phyloP scores from a whole-genome alignment of 345 rosid species.

The Triadica sebifera region DNA sequence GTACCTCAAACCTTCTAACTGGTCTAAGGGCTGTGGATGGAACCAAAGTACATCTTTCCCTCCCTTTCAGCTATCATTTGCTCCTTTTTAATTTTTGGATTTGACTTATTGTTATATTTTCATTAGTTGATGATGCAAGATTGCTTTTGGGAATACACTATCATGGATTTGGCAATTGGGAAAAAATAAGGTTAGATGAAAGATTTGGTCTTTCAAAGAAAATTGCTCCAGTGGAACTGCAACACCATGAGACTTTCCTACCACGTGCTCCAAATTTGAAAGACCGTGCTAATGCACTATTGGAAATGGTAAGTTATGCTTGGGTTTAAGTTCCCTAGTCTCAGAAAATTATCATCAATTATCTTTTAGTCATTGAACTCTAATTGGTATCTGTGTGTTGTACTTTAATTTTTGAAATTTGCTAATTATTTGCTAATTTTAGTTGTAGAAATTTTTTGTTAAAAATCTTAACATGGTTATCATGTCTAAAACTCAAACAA shows the following conservation, averaged over 20 bases:
- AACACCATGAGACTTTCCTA: slow-evolving; percentile 97
- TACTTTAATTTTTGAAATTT: neutral
- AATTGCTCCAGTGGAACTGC: slow-evolving; percentile 98
- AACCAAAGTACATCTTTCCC: slow-evolving; percentile 63
- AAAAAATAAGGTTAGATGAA: slow-evolving; percentile 89
- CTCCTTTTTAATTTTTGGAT: neutral
- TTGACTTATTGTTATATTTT: slow-evolving; percentile 15
- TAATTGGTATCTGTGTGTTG: too few relatives aligned
- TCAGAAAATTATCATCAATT: too few relatives aligned
- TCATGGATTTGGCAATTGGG: slow-evolving; percentile 99
- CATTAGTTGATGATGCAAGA: slow-evolving; percentile 94
- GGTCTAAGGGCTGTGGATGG: slow-evolving; percentile 99
- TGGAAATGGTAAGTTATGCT: slow-evolving; percentile 71
- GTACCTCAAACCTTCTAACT: slow-evolving; percentile 92
- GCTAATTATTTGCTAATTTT: too few relatives aligned
- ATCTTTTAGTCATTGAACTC: too few relatives aligned
- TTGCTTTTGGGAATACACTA: slow-evolving; percentile 85
- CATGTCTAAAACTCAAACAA: neutral
- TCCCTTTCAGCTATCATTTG: slow-evolving; percentile 2
- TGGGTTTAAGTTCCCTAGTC: too few relatives aligned
- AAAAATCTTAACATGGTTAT: neutral
- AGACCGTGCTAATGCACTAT: slow-evolving; percentile 97
- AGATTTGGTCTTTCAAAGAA: slow-evolving; percentile 87
- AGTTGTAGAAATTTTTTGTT: too few relatives aligned
- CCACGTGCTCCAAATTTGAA: slow-evolving; percentile 97